Evolutionary conservation across 1,284 basidiomycete species (phyloP).

Genomic region (Ustilago vetiveriae): DNA sequence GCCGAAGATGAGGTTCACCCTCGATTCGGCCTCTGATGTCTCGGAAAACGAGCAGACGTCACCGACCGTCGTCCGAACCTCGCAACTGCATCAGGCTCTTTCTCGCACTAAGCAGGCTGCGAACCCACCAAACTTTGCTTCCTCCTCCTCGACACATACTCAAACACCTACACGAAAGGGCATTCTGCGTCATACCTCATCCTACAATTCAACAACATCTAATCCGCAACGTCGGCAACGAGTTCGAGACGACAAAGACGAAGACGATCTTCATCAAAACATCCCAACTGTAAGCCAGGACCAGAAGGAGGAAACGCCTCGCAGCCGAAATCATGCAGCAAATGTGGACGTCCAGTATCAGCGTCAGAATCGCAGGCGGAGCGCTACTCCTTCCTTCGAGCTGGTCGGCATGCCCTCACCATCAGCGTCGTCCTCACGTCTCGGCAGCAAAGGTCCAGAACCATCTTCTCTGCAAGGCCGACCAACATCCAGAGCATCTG

Average conservation of each 20-base stretch:
- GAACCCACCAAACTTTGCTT: constrained; percentile 24
- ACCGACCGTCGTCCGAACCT: constrained; percentile 23
- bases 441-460: not conserved
- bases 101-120: not conserved
- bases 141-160: constrained; percentile 11
- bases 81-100: constrained; percentile 12
- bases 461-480: constrained; percentile 1
- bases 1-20: constrained; percentile 27
- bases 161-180: constrained; percentile 25
- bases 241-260: constrained; percentile 9
- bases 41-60: constrained; percentile 29
- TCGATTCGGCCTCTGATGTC: constrained; percentile 36
- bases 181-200: constrained; percentile 34
- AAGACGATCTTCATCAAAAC: not conserved
- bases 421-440: constrained; percentile 15
- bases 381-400: constrained; percentile 35
- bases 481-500: not conserved
- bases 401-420: constrained; percentile 27
- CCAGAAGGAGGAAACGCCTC: not conserved
- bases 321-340: not conserved
- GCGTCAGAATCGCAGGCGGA: constrained; percentile 16
- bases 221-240: constrained; percentile 13
- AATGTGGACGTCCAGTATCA: too few species aligned
- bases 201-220: constrained; percentile 11
- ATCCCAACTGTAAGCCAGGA: not conserved